Evolutionary conservation across 2,329 filamentous ascomycete genomes (phyloP).

Genomic region (Aspergillus luchuensis): DNA sequence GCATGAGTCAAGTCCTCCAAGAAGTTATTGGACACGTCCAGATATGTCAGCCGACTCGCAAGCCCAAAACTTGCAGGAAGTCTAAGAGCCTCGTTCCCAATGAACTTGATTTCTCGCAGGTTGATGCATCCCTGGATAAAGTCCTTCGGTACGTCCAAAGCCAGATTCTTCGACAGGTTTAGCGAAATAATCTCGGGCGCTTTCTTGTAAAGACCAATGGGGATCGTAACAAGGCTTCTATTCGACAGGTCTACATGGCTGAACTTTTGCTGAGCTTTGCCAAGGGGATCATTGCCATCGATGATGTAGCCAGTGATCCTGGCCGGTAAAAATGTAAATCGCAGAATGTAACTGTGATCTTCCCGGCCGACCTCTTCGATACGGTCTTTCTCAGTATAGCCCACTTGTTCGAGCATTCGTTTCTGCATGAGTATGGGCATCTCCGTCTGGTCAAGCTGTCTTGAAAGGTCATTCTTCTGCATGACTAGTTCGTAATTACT

Average conservation of each 20-base stretch:
- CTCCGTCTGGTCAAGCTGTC: constrained; percentile 76
- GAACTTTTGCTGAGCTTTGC: constrained; percentile 77
- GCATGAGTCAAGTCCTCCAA: constrained; percentile 85
- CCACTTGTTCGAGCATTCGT: constrained; percentile 82
- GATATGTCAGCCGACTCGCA: constrained; percentile 77
- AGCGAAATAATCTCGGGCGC: constrained; percentile 90
- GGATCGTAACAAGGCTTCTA: constrained; percentile 89
- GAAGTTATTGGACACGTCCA: constrained; percentile 94
- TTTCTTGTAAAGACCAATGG: constrained; percentile 89
- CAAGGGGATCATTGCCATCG: constrained; percentile 70
- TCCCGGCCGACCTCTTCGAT: constrained; percentile 93
- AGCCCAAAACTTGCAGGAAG: constrained; percentile 81
- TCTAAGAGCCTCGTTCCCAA: constrained; percentile 87
- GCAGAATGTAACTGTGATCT: constrained; percentile 94
- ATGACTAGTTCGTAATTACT: constrained; percentile 96
- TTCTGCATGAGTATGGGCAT: constrained; percentile 91
- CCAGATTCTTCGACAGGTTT: constrained; percentile 89
- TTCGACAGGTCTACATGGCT: constrained; percentile 91
- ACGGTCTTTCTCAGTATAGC: constrained; percentile 81
- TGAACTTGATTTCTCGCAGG: constrained; percentile 91
- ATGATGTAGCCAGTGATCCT: constrained; percentile 79
- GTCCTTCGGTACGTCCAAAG: constrained; percentile 88
- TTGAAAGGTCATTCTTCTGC: constrained; percentile 85
- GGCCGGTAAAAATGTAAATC: constrained; percentile 90
- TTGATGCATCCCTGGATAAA: constrained; percentile 94